Evolutionary conservation across 1,139 yeast genomes (phyloP).

Genomic region (Saccharomyces uvarum): DNA sequence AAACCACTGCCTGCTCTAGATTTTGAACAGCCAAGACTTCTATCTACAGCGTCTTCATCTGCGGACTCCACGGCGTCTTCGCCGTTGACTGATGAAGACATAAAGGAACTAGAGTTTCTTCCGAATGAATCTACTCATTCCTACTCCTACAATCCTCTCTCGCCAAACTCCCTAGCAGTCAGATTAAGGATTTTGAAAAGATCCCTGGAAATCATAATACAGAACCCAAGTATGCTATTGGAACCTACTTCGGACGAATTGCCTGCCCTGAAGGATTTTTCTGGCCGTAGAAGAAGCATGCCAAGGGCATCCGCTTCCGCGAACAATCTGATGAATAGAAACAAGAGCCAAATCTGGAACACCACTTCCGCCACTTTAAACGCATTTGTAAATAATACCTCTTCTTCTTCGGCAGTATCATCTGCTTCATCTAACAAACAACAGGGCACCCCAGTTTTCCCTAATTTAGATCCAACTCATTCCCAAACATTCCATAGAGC

Average conservation of each 20-base stretch:
- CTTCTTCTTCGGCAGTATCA: conserved; percentile 2
- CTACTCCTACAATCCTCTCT: conserved; percentile 73
- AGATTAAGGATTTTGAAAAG: conserved; percentile 67
- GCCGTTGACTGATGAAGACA: conserved; percentile 12
- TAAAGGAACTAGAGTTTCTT: conserved; percentile 42
- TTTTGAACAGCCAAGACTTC: background rate
- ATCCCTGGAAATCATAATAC: conserved; percentile 52
- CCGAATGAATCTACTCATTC: conserved; percentile 80
- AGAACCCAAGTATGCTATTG: conserved; percentile 25
- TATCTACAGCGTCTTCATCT: background rate
- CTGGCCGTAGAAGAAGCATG: background rate
- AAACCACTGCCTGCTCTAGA: background rate
- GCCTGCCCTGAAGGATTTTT: background rate
- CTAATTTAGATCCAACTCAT: background rate
- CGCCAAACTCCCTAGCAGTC: conserved; percentile 72
- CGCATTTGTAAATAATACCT: conserved; percentile 38
- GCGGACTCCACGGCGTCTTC: conserved; percentile 12
- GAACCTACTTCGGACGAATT: conserved; percentile 2
- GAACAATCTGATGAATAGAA: conserved; percentile 4
- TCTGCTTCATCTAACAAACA: conserved; percentile 2
- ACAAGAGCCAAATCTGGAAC: conserved; percentile 27
- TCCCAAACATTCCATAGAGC: conserved; percentile 10
- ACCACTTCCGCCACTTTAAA: conserved; percentile 61
- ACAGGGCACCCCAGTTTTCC: background rate
- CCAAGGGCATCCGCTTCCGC: conserved; percentile 6